Evolutionary conservation across 2,329 filamentous ascomycete genomes (phyloP).

Genomic region (Fusarium siculi): DNA sequence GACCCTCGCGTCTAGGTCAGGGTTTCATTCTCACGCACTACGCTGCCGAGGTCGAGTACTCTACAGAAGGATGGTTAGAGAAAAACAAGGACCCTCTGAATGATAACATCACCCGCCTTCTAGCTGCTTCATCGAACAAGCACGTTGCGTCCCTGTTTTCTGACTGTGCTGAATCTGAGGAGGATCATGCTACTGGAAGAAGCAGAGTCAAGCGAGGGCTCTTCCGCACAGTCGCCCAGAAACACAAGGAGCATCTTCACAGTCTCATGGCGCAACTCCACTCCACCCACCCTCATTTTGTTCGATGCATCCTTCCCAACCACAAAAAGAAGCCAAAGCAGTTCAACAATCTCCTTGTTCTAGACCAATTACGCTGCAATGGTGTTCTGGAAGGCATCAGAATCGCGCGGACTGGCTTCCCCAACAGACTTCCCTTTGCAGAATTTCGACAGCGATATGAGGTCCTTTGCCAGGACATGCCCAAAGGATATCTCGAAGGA

Average conservation of each 20-base stretch:
- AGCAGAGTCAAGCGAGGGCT: constrained; percentile 96
- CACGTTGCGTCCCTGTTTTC: constrained; percentile 87
- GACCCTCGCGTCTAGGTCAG: constrained; percentile 84
- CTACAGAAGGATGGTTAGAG: constrained; percentile 92
- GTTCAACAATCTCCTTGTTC: constrained; percentile 88
- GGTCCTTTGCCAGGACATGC: constrained; percentile 88
- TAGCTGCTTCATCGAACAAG: constrained; percentile 82
- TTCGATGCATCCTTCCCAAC: constrained; percentile 96
- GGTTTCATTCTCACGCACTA: constrained; percentile 98
- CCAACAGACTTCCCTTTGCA: constrained; percentile 89
- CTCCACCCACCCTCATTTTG: constrained; percentile 97
- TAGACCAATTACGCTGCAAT: constrained; percentile 97
- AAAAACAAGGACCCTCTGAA: constrained; percentile 99
- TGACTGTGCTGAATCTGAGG: constrained; percentile 86
- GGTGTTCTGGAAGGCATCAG: constrained; percentile 99
- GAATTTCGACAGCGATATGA: constrained; percentile 98
- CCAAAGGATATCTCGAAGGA: constrained; percentile 90
- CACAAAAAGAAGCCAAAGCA: constrained; percentile 97
- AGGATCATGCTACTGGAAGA: constrained; percentile 72
- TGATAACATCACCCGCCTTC: constrained; percentile 91
- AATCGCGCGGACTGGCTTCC: constrained; percentile 96
- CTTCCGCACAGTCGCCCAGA: constrained; percentile 95
- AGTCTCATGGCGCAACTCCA: constrained; percentile 94
- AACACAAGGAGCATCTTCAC: constrained; percentile 98
- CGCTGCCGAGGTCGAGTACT: constrained; percentile 97